Base-by-base conservation (phyloP, 257 asterid species). In the Linderniella brevidens region DNA sequence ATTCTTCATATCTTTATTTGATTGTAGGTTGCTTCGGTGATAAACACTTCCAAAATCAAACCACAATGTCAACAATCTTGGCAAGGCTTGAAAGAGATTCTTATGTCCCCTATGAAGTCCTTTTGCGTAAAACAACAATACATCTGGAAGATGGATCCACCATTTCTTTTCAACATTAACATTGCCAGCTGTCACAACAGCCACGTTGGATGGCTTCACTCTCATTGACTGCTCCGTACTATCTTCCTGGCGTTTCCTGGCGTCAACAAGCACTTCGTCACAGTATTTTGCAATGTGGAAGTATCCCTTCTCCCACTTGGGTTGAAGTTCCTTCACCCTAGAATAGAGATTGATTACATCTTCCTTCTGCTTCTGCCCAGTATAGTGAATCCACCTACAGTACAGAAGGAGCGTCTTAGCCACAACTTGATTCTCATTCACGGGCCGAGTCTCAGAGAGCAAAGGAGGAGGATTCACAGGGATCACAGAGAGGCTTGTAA, bases 321-420 rank as follows among this genome's bases (percentile, higher is more conserved):
- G 94, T 67, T 80, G 98, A 64, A 88, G 63, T 64, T 78, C 86
- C 68, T 70, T 88, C 60, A 88, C 98, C 68, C 98, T 74, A 52
- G 93, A 72, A 68, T 83, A 88, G 55, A 88, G 72, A 64, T 56
- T 88, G 44, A 84, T 76, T 66, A 88, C 86, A 54, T 88, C 94
- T 71, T 84, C 94, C 73, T 84, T 88, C 63, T 80, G 95, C 75
- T 88, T 88, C 66, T 78, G 94, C 52, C 98, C 98, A 49, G 92
- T 88, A 60, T 80, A 75, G 61, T 88, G 98, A 62, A 80, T 88
- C 95, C 95, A 88, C 72, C 98, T 76, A 5, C 92, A 64, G 64
- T 84, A 88, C 60, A 84, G 75, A 50, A 88, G 94, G 65, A 88
- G 98, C 13, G 93, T 80, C 65, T 77, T 88, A 49, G 98, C 98